These are phyloP conservation scores for Pseudozyma tsukubaensis DNA, from an alignment of 1,284 basidiomycete genomes.

Conservation along the genomic window DNA sequence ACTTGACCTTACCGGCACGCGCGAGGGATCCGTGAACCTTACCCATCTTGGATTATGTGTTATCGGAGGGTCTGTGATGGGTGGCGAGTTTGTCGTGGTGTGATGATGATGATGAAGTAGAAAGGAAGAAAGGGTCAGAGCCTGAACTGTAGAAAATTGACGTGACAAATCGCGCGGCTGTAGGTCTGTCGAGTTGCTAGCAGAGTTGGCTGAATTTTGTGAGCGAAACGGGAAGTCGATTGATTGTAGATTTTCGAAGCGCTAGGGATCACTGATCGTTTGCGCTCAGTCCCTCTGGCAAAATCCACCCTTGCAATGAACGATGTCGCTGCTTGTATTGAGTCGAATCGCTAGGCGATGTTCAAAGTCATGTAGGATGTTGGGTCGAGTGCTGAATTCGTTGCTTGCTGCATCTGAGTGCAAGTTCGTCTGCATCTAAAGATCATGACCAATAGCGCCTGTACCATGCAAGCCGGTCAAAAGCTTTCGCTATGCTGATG, in stretches of 20 bases:
- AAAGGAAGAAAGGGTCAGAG: slow-evolving; percentile 24
- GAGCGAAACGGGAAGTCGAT: too few species aligned
- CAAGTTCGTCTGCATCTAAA: too few species aligned
- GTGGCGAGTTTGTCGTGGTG: neutral
- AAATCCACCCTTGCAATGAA: too few species aligned
- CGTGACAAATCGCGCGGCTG: neutral
- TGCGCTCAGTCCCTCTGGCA: too few species aligned
- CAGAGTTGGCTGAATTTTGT: neutral
- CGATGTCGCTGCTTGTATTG: too few species aligned
- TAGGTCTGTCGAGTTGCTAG: slow-evolving; percentile 10
- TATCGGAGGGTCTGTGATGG: slow-evolving; percentile 38
- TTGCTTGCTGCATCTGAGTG: too few species aligned
- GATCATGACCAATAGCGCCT: too few species aligned
- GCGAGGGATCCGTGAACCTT: slow-evolving; percentile 98
- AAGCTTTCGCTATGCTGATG: neutral
- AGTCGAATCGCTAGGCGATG: too few species aligned
- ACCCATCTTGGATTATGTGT: slow-evolving; percentile 70
- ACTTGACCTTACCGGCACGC: slow-evolving; percentile 99
- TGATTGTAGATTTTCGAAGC: too few species aligned
- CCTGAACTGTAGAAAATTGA: slow-evolving; percentile 1
- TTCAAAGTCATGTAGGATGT: too few species aligned
- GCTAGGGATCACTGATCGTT: too few species aligned
- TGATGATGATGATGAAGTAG: neutral
- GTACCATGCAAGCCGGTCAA: neutral
- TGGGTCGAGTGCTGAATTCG: too few species aligned